These are phyloP conservation scores for Neofusicoccum laricinum DNA, from an alignment of 2,329 filamentous ascomycete genomes.

Conservation along the genomic window DNA sequence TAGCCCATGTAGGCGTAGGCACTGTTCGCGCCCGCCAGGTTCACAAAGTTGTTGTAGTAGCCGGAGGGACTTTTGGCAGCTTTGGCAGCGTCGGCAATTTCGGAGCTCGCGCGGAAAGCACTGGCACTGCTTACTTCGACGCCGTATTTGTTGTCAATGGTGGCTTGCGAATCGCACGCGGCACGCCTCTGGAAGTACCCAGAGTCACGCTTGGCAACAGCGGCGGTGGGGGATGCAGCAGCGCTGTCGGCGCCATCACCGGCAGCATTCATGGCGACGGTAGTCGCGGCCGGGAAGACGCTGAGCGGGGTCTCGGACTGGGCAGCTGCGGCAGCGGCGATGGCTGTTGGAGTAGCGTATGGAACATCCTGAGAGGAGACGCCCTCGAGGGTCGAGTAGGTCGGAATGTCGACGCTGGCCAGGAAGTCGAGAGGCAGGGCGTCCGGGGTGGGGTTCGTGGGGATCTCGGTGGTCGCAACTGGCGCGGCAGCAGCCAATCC, in stretches of 20 bases:
- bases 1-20: conserved; percentile 13
- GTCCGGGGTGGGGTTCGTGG: conserved; percentile 8
- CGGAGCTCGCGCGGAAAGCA: background rate
- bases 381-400: conserved; percentile 10
- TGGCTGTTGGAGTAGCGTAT: conserved; percentile 13
- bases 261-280: conserved; percentile 12
- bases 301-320: conserved; percentile 13
- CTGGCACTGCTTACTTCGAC: background rate
- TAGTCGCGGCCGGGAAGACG: conserved; percentile 14
- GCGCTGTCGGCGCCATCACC: background rate
- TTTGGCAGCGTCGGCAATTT: background rate
- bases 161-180: conserved; percentile 17
- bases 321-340: background rate
- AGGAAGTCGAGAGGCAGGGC: conserved; percentile 14
- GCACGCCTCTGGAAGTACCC: conserved; percentile 6
- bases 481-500: background rate
- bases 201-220: conserved; percentile 11
- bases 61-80: background rate
- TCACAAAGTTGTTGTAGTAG: background rate
- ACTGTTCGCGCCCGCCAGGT: conserved; percentile 16
- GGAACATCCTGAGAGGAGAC: conserved; percentile 14
- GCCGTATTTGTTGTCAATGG: background rate
- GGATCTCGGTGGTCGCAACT: background rate
- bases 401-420: conserved; percentile 14
- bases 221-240: background rate